phyloP scores from a whole-genome alignment of 495 filamentous ascomycete species.

The Lasiosphaeriaceae sp. region DNA sequence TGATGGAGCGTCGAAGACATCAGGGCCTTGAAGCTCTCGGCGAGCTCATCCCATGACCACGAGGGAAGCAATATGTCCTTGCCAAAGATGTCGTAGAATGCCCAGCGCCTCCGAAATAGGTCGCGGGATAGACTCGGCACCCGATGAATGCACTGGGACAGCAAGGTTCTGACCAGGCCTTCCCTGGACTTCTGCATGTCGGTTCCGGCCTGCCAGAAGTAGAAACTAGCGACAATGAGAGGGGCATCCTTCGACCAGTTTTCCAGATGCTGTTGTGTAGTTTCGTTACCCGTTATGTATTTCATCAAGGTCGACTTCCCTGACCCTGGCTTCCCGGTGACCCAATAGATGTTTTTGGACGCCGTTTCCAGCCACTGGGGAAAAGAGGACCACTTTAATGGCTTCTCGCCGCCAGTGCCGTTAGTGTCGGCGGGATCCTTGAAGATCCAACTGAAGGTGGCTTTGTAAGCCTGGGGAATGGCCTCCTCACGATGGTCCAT shows the following conservation, averaged over 20 bases:
- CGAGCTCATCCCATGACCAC: no score
- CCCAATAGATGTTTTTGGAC: constrained; percentile 5
- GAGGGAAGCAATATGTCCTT: neutral
- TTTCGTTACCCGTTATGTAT: neutral
- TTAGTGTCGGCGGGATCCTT: neutral
- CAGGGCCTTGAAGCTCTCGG: neutral
- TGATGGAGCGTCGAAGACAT: neutral
- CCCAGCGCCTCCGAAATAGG: neutral
- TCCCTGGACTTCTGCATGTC: constrained; percentile 2
- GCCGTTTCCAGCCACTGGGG: neutral
- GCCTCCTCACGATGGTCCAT: neutral
- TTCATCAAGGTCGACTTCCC: constrained; percentile 13
- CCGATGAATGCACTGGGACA: no score
- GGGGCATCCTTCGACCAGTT: neutral
- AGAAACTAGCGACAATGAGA: constrained; percentile 4
- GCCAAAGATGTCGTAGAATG: neutral
- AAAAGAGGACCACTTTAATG: neutral
- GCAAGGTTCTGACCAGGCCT: constrained; percentile 6
- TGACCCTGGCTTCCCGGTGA: constrained; percentile 9
- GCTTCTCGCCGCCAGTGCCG: no score
- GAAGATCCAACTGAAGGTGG: neutral
- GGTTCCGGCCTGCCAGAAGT: constrained; percentile 6
- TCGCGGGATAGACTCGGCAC: no score
- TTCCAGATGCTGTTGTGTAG: neutral
- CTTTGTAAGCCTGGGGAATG: neutral